Evolutionary conservation across 2,329 filamentous ascomycete genomes (phyloP).

Genomic region (Stachybotrys echinatus): DNA sequence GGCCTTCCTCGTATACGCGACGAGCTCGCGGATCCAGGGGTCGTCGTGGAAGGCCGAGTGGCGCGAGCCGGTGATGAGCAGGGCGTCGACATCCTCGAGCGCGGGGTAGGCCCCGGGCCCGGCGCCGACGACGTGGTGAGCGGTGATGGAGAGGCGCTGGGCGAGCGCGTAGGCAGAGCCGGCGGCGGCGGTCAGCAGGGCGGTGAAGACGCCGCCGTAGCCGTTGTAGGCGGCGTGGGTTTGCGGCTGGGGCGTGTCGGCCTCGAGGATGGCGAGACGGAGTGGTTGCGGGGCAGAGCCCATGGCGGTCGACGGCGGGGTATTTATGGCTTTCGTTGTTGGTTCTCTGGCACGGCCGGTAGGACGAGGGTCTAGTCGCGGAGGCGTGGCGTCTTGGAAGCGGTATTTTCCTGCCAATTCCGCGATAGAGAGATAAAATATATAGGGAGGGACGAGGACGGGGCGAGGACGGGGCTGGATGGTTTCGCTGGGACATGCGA

Average conservation of each 20-base stretch:
- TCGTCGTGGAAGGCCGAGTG: conserved; percentile 37
- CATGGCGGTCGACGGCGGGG: conserved; percentile 9
- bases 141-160: conserved; percentile 51
- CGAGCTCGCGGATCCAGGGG: conserved; percentile 37
- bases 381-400: no score
- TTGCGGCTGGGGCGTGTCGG: conserved; percentile 68
- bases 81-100: conserved; percentile 70
- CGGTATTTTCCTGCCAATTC: no score
- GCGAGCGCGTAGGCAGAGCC: conserved; percentile 33
- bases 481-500: no score
- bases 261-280: conserved; percentile 82
- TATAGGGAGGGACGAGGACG: no score
- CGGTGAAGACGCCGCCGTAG: conserved; percentile 67
- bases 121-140: conserved; percentile 66
- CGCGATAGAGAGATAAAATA: no score
- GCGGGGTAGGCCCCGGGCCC: conserved; percentile 60
- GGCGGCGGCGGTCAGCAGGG: conserved; percentile 52
- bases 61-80: conserved; percentile 76
- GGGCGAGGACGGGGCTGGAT: no score
- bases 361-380: background rate
- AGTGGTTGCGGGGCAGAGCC: conserved; percentile 37
- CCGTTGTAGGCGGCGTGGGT: conserved; percentile 60
- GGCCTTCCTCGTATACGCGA: conserved; percentile 28
- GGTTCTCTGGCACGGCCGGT: no score
- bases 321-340: no score